phyloP scores from a whole-genome alignment of 139 green algal species.

The Coelastrella sp. region DNA sequence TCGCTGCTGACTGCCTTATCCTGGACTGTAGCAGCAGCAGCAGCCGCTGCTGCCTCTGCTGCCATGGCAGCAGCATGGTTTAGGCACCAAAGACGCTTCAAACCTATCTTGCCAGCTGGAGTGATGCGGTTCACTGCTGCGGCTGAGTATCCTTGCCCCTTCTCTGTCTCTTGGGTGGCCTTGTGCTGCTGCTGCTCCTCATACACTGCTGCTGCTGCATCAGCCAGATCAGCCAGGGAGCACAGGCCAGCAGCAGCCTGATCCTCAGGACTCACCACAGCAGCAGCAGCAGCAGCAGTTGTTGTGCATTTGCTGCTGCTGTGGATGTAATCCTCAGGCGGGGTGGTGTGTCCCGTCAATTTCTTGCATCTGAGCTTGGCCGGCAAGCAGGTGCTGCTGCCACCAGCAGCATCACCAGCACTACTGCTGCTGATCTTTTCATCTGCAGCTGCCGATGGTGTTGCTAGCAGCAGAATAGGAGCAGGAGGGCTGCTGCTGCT shows the following conservation, averaged over 20 bases:
- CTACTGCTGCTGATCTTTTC: background rate
- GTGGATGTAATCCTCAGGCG: no score
- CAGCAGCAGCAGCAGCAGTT: no score
- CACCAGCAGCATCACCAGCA: background rate
- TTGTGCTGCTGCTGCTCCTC: background rate
- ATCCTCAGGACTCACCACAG: background rate
- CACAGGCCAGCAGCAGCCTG: no score
- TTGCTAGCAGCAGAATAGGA: background rate
- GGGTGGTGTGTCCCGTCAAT: no score
- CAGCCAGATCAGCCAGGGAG: no score
- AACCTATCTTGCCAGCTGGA: background rate
- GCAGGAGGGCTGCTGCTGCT: constrained; percentile 1
- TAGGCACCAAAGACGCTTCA: constrained; percentile 9
- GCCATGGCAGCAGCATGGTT: constrained; percentile 39
- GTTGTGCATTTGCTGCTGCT: constrained; percentile 2
- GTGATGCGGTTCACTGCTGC: background rate
- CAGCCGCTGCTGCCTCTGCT: constrained; percentile 12
- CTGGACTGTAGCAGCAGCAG: background rate
- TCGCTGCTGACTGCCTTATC: no score
- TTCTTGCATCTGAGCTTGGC: constrained; percentile 32
- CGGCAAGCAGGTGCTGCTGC: background rate
- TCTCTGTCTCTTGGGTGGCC: background rate
- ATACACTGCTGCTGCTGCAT: background rate
- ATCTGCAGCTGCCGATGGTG: background rate
- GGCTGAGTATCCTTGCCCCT: background rate